Evolutionary conservation across 306 rosid species (phyloP).

Genomic region (Crotalaria pallida): DNA sequence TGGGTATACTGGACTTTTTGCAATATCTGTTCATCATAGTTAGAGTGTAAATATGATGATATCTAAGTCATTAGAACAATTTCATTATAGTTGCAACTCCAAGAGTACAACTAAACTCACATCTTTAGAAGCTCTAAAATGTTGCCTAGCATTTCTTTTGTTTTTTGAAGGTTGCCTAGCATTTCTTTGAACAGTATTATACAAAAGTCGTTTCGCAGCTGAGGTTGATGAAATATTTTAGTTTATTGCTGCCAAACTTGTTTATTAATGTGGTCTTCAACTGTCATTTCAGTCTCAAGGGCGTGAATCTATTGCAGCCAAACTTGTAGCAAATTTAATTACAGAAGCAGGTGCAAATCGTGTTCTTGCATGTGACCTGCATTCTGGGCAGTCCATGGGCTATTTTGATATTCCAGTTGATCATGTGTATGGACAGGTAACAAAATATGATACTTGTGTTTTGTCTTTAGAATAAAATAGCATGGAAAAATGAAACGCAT

Average conservation of each 20-base stretch:
- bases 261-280: constrained; percentile 4
- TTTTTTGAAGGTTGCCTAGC: too few relatives aligned
- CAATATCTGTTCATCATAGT: not conserved
- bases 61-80: not conserved
- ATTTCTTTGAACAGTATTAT: not conserved
- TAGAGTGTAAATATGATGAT: not conserved
- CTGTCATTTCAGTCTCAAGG: constrained; percentile 75
- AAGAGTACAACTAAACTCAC: not conserved
- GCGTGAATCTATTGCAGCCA: constrained; percentile 99
- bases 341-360: constrained; percentile 99
- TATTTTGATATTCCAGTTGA: constrained; percentile 98
- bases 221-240: not conserved
- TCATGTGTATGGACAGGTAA: constrained; percentile 98
- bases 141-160: not conserved
- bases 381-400: constrained; percentile 98
- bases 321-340: constrained; percentile 96
- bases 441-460: not conserved
- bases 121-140: not conserved
- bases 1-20: not conserved
- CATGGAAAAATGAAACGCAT: constrained; percentile 6
- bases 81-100: not conserved
- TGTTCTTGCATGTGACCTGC: constrained; percentile 99
- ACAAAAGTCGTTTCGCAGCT: not conserved
- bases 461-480: constrained; percentile 2
- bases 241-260: too few relatives aligned